phyloP scores from a whole-genome alignment of 75 land plant species.

The Pinus tabuliformis region DNA sequence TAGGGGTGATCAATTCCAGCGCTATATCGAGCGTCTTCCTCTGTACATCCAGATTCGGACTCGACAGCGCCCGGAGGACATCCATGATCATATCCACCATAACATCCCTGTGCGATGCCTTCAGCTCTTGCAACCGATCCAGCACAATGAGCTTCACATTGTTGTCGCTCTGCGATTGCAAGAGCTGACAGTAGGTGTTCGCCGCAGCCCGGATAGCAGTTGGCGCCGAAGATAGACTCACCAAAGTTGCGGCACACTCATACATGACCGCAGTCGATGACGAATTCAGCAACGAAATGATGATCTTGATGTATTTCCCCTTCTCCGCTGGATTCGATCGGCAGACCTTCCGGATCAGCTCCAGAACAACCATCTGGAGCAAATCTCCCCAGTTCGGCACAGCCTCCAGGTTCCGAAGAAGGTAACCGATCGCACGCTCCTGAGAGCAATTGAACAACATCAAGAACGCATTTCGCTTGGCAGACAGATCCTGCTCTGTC shows the following conservation, averaged over 20 bases:
- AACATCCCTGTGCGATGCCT: slow-evolving; percentile 66
- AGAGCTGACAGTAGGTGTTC: slow-evolving; percentile 85
- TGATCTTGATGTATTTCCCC: slow-evolving; percentile 83
- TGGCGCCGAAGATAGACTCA: slow-evolving; percentile 86
- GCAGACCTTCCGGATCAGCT: slow-evolving; percentile 87
- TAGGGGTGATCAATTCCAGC: slow-evolving; percentile 75
- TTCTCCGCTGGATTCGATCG: slow-evolving; percentile 69
- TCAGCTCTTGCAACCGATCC: slow-evolving; percentile 84
- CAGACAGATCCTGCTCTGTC: slow-evolving; percentile 80
- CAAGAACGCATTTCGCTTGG: slow-evolving; percentile 81
- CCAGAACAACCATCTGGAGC: slow-evolving; percentile 90
- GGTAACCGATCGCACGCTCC: slow-evolving; percentile 59
- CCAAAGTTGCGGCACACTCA: slow-evolving; percentile 85
- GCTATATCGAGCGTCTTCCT: slow-evolving; percentile 85
- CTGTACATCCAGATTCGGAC: slow-evolving; percentile 85
- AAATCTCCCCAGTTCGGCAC: slow-evolving; percentile 73
- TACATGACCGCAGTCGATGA: slow-evolving; percentile 81
- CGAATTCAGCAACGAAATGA: slow-evolving; percentile 65
- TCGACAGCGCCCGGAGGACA: slow-evolving; percentile 77
- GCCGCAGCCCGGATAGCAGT: slow-evolving; percentile 92
- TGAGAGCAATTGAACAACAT: slow-evolving; percentile 84
- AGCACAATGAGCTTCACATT: slow-evolving; percentile 93
- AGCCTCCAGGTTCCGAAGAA: slow-evolving; percentile 51
- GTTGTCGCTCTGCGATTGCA: slow-evolving; percentile 87
- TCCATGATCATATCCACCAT: slow-evolving; percentile 96